Evolutionary conservation across 768 basidiomycete genomes (phyloP).

Genomic region (Rhizopogon vulgaris): DNA sequence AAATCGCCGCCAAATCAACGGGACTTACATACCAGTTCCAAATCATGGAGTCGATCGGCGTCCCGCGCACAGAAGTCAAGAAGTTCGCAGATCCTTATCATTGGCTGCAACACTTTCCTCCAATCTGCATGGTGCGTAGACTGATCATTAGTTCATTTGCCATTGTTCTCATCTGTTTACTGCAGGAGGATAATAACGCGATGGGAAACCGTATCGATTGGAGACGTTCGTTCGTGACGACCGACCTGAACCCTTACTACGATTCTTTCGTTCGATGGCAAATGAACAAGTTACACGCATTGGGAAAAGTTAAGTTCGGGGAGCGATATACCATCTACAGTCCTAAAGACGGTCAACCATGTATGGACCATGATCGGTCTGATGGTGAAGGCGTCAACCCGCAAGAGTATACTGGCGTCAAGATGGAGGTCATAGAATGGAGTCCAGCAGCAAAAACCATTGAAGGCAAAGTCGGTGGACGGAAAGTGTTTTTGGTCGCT

Average conservation of each 20-base stretch:
- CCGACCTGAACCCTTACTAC: constrained; percentile 94
- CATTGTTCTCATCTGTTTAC: background rate
- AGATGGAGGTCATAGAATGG: constrained; percentile 91
- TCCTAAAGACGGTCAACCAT: constrained; percentile 97
- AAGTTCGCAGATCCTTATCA: constrained; percentile 92
- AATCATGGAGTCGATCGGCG: constrained; percentile 92
- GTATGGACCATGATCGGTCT: constrained; percentile 98
- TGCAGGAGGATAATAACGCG: constrained; percentile 64
- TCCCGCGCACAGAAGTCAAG: constrained; percentile 87
- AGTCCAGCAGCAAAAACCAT: constrained; percentile 62
- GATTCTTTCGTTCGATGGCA: constrained; percentile 98
- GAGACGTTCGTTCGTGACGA: constrained; percentile 92
- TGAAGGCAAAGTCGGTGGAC: constrained; percentile 62
- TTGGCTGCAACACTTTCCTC: constrained; percentile 94
- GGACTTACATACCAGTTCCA: constrained; percentile 97
- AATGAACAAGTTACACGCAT: constrained; percentile 80
- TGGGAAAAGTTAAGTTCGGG: constrained; percentile 96
- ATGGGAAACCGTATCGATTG: constrained; percentile 98
- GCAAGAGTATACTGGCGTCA: constrained; percentile 91
- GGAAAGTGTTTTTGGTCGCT: constrained; percentile 89
- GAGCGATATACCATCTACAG: constrained; percentile 98
- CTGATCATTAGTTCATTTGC: background rate
- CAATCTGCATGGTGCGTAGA: constrained; percentile 74
- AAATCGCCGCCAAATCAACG: constrained; percentile 87
- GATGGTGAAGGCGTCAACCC: constrained; percentile 94